Conservation (phyloP, 2,329 filamentous ascomycete species). For the Colletotrichum sp. region DNA sequence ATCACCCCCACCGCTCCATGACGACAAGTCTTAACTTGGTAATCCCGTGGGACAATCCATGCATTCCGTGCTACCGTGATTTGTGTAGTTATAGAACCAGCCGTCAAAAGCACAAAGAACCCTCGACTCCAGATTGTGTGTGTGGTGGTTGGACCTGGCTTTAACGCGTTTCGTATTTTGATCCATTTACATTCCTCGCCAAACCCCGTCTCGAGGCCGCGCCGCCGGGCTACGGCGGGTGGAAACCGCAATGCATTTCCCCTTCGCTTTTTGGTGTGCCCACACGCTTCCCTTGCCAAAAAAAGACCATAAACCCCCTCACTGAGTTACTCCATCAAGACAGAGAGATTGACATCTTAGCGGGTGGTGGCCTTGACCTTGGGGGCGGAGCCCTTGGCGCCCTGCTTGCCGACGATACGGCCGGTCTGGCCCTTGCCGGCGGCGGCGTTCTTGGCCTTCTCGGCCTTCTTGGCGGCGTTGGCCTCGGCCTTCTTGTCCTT, state of each 20-base stretch:
- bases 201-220: background rate
- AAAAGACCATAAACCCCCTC: conserved; percentile 1
- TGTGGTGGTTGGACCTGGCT: background rate
- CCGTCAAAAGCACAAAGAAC: conserved; percentile 25
- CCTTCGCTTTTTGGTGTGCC: too few relatives aligned
- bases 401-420: conserved; percentile 95
- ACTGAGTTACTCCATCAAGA: conserved; percentile 2
- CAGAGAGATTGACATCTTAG: conserved; percentile 56
- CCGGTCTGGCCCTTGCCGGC: conserved; percentile 78
- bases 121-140: conserved; percentile 22
- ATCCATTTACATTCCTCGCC: background rate
- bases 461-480: conserved; percentile 94
- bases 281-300: background rate
- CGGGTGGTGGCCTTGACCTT: conserved; percentile 89
- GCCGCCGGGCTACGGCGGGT: too few relatives aligned
- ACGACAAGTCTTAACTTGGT: conserved; percentile 6
- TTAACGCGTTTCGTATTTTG: background rate
- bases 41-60: conserved; percentile 26
- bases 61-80: conserved; percentile 28
- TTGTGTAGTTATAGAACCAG: conserved; percentile 26
- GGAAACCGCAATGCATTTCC: too few relatives aligned
- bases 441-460: conserved; percentile 95
- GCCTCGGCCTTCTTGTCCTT: conserved; percentile 97
- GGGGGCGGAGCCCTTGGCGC: conserved; percentile 84
- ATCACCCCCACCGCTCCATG: background rate